A percentile compares a stretch with the other conserved stretches of the same genome.
These are phyloP conservation scores for Aspergillus sp. DNA, from an alignment of 2,329 filamentous ascomycete genomes.

Conservation along the genomic window DNA sequence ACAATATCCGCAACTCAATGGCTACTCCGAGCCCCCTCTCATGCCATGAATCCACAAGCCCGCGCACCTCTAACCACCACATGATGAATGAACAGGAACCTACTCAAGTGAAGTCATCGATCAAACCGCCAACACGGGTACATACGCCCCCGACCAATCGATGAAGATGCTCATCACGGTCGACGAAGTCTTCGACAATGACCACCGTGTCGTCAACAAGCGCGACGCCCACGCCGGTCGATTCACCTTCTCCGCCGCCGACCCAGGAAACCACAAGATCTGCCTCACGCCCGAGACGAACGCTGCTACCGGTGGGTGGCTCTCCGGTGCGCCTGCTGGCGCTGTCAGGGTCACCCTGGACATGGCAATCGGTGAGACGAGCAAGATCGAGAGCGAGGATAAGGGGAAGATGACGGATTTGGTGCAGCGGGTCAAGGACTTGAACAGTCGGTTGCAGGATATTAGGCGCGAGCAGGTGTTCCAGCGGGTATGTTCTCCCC, in stretches of 20 bases:
- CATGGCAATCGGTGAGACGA: slow-evolving; percentile 90
- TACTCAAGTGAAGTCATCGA: slow-evolving; percentile 86
- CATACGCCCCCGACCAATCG: slow-evolving; percentile 71
- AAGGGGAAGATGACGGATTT: slow-evolving; percentile 92
- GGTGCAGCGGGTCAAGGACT: slow-evolving; percentile 80
- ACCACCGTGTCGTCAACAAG: slow-evolving; percentile 93
- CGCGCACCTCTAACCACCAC: background rate
- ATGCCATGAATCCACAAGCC: background rate
- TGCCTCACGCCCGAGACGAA: slow-evolving; percentile 87
- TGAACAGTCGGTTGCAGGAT: slow-evolving; percentile 83
- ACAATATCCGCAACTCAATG: background rate
- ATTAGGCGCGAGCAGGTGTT: slow-evolving; percentile 94
- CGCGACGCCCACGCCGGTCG: slow-evolving; percentile 72
- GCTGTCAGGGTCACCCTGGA: slow-evolving; percentile 84
- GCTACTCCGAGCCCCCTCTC: background rate
- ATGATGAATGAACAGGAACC: slow-evolving; percentile 57
- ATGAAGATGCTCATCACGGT: slow-evolving; percentile 88
- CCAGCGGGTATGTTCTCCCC: slow-evolving; percentile 66
- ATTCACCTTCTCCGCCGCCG: slow-evolving; percentile 94
- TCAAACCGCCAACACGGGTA: slow-evolving; percentile 54
- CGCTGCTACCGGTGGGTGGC: slow-evolving; percentile 68
- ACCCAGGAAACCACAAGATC: slow-evolving; percentile 91
- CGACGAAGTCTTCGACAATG: slow-evolving; percentile 94
- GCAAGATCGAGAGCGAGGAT: slow-evolving; percentile 87
- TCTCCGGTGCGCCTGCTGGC: slow-evolving; percentile 66